Evolutionary conservation across 1,284 basidiomycete genomes (phyloP).

Genomic region (Ustilago crameri): DNA sequence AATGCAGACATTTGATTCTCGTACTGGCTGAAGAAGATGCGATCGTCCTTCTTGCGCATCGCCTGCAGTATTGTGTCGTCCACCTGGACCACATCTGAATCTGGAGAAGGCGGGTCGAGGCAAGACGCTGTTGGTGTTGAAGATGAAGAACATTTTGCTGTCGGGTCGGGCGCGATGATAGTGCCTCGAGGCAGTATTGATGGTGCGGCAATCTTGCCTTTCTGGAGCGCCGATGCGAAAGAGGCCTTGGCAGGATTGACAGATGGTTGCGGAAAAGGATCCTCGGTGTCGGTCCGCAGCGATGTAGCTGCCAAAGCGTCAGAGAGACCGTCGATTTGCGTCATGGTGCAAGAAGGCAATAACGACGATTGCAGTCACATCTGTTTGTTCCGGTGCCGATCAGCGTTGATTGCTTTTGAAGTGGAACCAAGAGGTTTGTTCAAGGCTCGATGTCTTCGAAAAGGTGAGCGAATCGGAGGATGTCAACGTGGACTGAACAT

Average conservation of each 20-base stretch:
- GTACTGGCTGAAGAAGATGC: slow-evolving; percentile 55
- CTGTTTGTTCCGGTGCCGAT: no score
- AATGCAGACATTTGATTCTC: slow-evolving; percentile 52
- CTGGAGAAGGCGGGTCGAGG: neutral
- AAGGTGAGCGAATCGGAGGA: no score
- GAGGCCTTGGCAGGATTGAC: slow-evolving; percentile 9
- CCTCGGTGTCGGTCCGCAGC: neutral
- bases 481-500: no score
- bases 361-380: no score
- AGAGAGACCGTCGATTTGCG: slow-evolving; percentile 25
- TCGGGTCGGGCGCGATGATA: neutral
- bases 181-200: slow-evolving; percentile 3
- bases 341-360: slow-evolving; percentile 4
- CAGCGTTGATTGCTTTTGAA: no score
- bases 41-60: slow-evolving; percentile 48
- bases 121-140: neutral
- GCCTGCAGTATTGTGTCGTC: slow-evolving; percentile 54
- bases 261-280: neutral
- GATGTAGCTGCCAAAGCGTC: slow-evolving; percentile 14
- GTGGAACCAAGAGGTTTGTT: no score
- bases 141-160: neutral
- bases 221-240: slow-evolving; percentile 29
- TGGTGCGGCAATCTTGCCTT: slow-evolving; percentile 3
- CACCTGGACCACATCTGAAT: slow-evolving; percentile 9
- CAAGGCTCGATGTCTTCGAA: no score